A percentile compares a stretch with the other conserved stretches of the same genome.
Conservation (phyloP, 768 basidiomycete genomes). For the Chiua virens region DNA sequence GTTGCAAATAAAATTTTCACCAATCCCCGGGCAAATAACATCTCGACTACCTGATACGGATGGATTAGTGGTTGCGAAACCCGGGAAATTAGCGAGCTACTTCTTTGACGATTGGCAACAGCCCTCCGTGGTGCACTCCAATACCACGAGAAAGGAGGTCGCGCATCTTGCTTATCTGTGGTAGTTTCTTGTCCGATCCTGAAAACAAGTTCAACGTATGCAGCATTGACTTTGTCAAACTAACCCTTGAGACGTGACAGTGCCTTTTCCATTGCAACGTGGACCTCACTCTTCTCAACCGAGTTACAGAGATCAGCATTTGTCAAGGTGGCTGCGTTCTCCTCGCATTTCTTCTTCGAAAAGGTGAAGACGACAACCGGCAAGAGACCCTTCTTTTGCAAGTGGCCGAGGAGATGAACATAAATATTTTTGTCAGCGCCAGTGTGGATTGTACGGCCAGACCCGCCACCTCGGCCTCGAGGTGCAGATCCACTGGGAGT, state of each 20-base stretch:
- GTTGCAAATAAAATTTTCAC: constrained; percentile 98
- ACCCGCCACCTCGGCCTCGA: constrained; percentile 45
- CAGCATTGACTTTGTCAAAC: constrained; percentile 1
- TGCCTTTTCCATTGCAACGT: constrained; percentile 91
- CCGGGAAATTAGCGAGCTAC: constrained; percentile 39
- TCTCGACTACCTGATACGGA: constrained; percentile 78
- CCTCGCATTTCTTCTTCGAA: constrained; percentile 96
- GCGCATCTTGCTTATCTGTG: constrained; percentile 89
- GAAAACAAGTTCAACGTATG: constrained; percentile 5
- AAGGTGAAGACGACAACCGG: constrained; percentile 97
- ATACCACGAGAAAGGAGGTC: constrained; percentile 90
- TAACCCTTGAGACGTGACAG: constrained; percentile 86
- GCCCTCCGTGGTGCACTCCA: constrained; percentile 95
- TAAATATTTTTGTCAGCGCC: constrained; percentile 88
- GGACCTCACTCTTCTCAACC: constrained; percentile 95
- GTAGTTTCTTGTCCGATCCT: constrained; percentile 91
- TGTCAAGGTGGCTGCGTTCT: constrained; percentile 87
- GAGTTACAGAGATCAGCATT: constrained; percentile 87
- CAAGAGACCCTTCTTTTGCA: constrained; percentile 82
- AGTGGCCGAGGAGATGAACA: constrained; percentile 83
- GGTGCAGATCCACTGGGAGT: constrained; percentile 37
- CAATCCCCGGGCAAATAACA: constrained; percentile 91
- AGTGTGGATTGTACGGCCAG: constrained; percentile 58
- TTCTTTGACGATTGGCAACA: constrained; percentile 96
- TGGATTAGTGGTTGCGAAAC: constrained; percentile 1